Evolutionary conservation across 202 grass and related monocot species (phyloP), one percentile per base, ranked within the genome.

Genomic region (Eragrostis tef): DNA sequence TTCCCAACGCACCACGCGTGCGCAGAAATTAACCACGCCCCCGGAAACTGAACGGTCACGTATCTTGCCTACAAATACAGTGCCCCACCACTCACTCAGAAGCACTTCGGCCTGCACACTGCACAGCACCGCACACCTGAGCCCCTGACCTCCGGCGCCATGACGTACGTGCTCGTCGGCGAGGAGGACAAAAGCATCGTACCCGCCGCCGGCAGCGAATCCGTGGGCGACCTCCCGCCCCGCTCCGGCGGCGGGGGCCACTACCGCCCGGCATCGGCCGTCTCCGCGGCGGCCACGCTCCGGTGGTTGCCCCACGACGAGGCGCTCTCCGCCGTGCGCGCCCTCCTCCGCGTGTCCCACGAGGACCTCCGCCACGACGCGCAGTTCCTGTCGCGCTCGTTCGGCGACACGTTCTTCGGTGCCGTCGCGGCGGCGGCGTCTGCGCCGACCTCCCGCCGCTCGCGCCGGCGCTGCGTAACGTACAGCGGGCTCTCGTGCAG

Each of bases 311-410:
- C 63, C 1, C 42, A 62, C 43, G 63, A 2, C 59, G 52, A 1
- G 16, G 84, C 78, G 42, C 7, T 81, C 15, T 61, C 71, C 84
- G 5, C 43, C 1, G 20, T 42, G 20, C 70, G 70, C 3, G 63
- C 42, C 1, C 29, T 81, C 1, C 50, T 52, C 2, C 43, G 70
- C 20, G 78, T 29, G 21, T 76, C 71, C 15, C 84, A 53, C 63
- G 77, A 86, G 17, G 77, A 86, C 77, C 84, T 86, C 9, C 61
- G 50, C 41, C 78, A 42, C 50, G 27, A 43, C 26, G 62, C 65
- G 26, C 60, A 75, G 11, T 1, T 21, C 19, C 77, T 81, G 4
- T 75, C 77, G 3, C 42, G 43, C 48, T 7, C 6, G n/a, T 46
- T 82, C 13, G 66, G 59, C 70, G 8, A 1, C 14, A 6, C 46